Base-by-base conservation (phyloP, 441 rosid genomes). In the Corymbia calophylla region DNA sequence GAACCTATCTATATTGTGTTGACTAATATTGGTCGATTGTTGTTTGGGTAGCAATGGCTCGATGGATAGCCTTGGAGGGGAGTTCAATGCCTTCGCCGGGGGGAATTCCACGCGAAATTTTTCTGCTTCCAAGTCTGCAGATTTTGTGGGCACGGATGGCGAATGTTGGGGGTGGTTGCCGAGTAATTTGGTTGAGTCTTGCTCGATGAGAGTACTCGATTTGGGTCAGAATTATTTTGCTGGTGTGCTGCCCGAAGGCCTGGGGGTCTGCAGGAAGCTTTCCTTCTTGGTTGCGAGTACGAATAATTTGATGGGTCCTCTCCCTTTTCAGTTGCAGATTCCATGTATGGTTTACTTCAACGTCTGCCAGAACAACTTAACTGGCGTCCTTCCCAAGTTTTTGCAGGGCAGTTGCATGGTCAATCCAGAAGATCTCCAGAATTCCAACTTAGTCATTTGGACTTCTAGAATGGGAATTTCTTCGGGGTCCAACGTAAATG, bases 141-240 rank as follows among this genome's bases (percentile, higher is more conserved):
- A 91, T 96, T 90, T 87, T 96, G 88, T 95, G 96, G 97, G 95
- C 95, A 44, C 97, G 94, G 3, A 92, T 95, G 86, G 95, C 93
- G 2, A 95, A 93, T 93, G 94, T 96, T 82, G 92, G 87, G 14
- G 96, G 97, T 56, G 88, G 58, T 91, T 96, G 94, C 95, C 94
- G 4, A 80, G 88, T 84, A 88, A 92, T 17, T 94, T 95, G 95
- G 92, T 88, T 10, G 87, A 87, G 70, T 88, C 92, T 15, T 96
- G 97, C 93, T 92, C 94, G 17, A 92, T 96, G 18, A 93, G 93
- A 91, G 94, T 93, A 11, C 87, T 96, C 81, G 93, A 95, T 87
- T 77, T 96, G 88, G 93, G 95, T 89, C 94, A 92, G 91, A 96
- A 96, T 81, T 92, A 90, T 84, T 31, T 93, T 77, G 87, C 86